Evolutionary conservation across 805 yeast genomes (phyloP).

Genomic region (Vanderwaltozyma tropicalis): DNA sequence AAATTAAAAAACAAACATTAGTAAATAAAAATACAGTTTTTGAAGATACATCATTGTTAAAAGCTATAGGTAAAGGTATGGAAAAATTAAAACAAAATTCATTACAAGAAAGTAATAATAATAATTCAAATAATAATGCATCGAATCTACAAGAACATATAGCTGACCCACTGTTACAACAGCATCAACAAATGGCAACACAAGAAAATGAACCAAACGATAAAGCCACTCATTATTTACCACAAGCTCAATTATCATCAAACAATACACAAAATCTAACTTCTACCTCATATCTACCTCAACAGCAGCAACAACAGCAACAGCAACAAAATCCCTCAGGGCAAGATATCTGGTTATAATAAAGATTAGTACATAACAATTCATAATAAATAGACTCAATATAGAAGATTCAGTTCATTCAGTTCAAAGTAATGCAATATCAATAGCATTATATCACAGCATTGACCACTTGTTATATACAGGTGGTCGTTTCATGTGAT

Average conservation of each 20-base stretch:
- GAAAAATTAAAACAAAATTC: conserved; percentile 24
- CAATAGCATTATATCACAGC: too few relatives aligned
- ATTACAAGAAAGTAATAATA: conserved; percentile 18
- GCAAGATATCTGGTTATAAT: conserved; percentile 6
- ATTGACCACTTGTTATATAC: too few relatives aligned
- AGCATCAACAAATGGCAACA: conserved; percentile 7
- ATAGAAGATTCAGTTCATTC: too few relatives aligned
- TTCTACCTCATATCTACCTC: conserved; percentile 3
- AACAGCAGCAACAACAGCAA: conserved; percentile 4
- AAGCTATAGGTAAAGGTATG: conserved; percentile 26
- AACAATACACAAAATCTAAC: neutral
- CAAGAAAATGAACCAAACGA: conserved; percentile 1
- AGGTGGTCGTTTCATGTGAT: too few relatives aligned
- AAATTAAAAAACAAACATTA: conserved; percentile 25
- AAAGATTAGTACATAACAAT: neutral
- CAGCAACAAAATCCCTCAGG: conserved; percentile 5
- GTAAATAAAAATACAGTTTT: conserved; percentile 20
- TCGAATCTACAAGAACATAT: conserved; percentile 1
- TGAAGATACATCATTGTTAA: conserved; percentile 19
- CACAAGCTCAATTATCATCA: conserved; percentile 1
- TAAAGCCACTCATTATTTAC: conserved; percentile 2
- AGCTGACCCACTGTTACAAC: conserved; percentile 11
- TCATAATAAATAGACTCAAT: neutral
- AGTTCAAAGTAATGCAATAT: too few relatives aligned
- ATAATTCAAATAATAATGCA: neutral